Conservation (phyloP, 208 protist genomes). For the Angomonas deanei region DNA sequence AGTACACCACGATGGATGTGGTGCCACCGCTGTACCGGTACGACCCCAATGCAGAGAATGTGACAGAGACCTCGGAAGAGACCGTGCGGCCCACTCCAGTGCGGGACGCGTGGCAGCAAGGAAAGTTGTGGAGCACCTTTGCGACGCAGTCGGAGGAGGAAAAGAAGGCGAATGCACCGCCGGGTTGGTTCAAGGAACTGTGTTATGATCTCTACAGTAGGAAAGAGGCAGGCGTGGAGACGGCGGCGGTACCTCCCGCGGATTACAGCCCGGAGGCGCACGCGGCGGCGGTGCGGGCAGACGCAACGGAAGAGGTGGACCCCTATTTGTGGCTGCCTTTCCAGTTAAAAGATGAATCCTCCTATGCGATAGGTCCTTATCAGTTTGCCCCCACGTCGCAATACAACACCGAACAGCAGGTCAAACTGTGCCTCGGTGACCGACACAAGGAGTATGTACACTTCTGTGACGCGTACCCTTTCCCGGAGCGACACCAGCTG, state of each 20-base stretch:
- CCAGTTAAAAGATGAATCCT: constrained; percentile 59
- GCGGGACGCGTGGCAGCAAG: constrained; percentile 26
- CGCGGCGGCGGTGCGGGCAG: constrained; percentile 5
- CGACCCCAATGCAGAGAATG: constrained; percentile 47
- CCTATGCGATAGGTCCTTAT: constrained; percentile 68
- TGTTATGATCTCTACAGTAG: constrained; percentile 81
- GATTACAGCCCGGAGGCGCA: constrained; percentile 7
- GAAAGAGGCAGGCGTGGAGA: constrained; percentile 25
- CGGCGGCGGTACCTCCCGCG: neutral
- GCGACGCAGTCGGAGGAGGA: constrained; percentile 14
- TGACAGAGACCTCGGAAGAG: constrained; percentile 8
- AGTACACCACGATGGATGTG: constrained; percentile 80
- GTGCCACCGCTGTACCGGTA: constrained; percentile 58
- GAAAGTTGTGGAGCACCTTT: constrained; percentile 48
- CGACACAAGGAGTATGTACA: constrained; percentile 80
- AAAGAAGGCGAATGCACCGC: constrained; percentile 25
- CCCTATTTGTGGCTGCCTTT: constrained; percentile 82
- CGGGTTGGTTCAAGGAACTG: constrained; percentile 71
- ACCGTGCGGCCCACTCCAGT: constrained; percentile 15
- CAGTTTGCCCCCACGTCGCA: constrained; percentile 52
- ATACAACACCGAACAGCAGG: constrained; percentile 53
- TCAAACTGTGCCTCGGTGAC: constrained; percentile 61
- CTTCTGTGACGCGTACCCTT: constrained; percentile 85
- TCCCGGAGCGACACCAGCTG: constrained; percentile 79
- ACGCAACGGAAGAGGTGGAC: constrained; percentile 15